Percentiles rank a stretch among this genome's conserved stretches.
Conservation (phyloP, 2,329 filamentous ascomycete species). For the Clarireedia homoeocarpa region DNA sequence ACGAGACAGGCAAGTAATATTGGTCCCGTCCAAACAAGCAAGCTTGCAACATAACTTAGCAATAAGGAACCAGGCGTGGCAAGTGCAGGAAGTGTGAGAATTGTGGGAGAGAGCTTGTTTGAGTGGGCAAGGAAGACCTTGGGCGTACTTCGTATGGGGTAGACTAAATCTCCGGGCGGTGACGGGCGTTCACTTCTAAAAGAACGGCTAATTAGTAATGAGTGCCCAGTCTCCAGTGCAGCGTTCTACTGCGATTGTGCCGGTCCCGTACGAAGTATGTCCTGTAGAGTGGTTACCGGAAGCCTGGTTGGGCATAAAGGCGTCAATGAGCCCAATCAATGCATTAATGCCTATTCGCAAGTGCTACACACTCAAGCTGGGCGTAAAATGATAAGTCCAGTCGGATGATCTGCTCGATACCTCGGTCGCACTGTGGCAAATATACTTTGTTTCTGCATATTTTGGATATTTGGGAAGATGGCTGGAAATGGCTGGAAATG, state of each 20-base stretch:
- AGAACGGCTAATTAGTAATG: background rate
- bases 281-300: background rate
- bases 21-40: background rate
- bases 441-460: background rate
- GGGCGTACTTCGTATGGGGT: background rate
- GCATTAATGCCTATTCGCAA: constrained; percentile 5
- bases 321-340: constrained; percentile 7
- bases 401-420: background rate
- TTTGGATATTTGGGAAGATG: background rate
- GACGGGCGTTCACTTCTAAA: background rate
- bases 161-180: constrained; percentile 4
- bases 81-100: background rate
- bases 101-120: background rate
- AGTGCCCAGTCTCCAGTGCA: background rate
- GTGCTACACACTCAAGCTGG: background rate
- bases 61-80: background rate
- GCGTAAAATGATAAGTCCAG: background rate
- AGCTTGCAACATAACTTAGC: background rate
- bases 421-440: background rate
- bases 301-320: constrained; percentile 7
- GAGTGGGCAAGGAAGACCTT: constrained; percentile 1
- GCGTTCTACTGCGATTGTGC: too few species aligned
- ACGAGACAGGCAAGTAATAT: background rate
- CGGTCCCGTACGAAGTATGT: too few species aligned
- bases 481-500: background rate